A percentile compares a stretch with the other conserved stretches of the same genome.
Evolutionary conservation across 495 filamentous ascomycete genomes (phyloP).

Genomic region (Aspergillus egyptiacus): DNA sequence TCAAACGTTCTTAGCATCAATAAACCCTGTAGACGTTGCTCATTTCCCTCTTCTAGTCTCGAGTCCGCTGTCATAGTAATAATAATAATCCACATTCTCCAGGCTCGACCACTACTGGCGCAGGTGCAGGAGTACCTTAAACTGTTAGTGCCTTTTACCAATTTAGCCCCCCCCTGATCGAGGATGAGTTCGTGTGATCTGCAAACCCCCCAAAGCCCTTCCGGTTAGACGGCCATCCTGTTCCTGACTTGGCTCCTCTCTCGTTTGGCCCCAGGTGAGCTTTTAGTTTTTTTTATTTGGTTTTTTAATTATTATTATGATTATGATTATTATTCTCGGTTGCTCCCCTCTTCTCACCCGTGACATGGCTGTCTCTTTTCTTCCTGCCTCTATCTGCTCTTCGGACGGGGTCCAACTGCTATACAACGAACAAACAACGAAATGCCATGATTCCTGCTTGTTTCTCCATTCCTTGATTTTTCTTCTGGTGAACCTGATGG

Average conservation of each 20-base stretch:
- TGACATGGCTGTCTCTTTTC: slow-evolving; percentile 1
- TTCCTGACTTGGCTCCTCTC: neutral
- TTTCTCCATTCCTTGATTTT: neutral
- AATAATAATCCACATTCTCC: no score
- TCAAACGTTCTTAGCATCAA: no score
- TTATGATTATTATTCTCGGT: slow-evolving; percentile 1
- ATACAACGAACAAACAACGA: neutral
- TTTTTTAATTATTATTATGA: no score
- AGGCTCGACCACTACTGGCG: no score
- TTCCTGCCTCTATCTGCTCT: neutral
- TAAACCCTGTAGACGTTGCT: no score
- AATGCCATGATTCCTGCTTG: neutral
- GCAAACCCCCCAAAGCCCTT: slow-evolving; percentile 2
- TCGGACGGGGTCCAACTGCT: neutral
- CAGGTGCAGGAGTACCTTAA: neutral
- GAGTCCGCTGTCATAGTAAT: no score
- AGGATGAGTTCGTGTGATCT: slow-evolving; percentile 8
- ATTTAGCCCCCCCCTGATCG: slow-evolving; percentile 5
- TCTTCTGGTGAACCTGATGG: neutral
- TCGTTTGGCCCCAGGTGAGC: no score
- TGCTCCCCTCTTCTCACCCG: slow-evolving; percentile 5
- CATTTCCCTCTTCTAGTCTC: no score
- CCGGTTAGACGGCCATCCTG: neutral
- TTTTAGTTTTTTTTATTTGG: no score
- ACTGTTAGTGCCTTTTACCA: neutral